Base-by-base conservation (phyloP, 345 rosid species). In the Tarenaya hassleriana region DNA sequence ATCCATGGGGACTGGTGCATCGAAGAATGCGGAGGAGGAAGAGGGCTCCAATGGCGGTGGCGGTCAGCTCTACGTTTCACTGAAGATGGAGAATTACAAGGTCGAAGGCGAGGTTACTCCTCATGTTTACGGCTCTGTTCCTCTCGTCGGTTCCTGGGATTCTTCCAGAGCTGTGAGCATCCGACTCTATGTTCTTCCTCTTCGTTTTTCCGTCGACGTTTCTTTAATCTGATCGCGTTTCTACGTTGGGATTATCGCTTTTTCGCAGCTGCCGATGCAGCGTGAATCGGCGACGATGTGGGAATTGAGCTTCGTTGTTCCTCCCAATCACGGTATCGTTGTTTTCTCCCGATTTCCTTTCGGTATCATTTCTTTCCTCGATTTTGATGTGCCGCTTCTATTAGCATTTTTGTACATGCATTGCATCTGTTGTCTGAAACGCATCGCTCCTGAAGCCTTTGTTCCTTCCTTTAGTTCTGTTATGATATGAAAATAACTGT, bases 81-180 rank as follows among this genome's bases (percentile, higher is more conserved):
- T 92, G 39, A 83, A 78, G 73, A 83, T 88, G 95, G 97, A 85
- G 73, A 85, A 80, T 37, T 88, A 83, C 47, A 24, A 24, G 29
- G 29, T 24, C 29, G 29, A 24, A 24, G 29, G 29, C 29, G 29
- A 24, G 5, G 3, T 24, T 24, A 24, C 29, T 24, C 29, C 29
- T 24, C 29, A 24, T 24, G 29, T 24, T 37, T 92, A 83, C 47
- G 98, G 97, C 66, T 92, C 98, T 37, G 82, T 75, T 39, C 95
- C 88, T 57, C 81, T 92, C 35, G 73, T 88, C 47, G 98, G 96
- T 40, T 92, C 94, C 18, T 92, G 97, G 97, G 98, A 92, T 76
- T 63, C 91, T 63, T 72, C 95, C 9, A 88, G 75, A 80, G 88
- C 97, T 52, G 97, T 86, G 72, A 73, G 55, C 11, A 35, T 56